Evolutionary conservation across 306 rosid species (phyloP), one percentile per base, ranked within the genome.

Genomic region (Quillaja saponaria): DNA sequence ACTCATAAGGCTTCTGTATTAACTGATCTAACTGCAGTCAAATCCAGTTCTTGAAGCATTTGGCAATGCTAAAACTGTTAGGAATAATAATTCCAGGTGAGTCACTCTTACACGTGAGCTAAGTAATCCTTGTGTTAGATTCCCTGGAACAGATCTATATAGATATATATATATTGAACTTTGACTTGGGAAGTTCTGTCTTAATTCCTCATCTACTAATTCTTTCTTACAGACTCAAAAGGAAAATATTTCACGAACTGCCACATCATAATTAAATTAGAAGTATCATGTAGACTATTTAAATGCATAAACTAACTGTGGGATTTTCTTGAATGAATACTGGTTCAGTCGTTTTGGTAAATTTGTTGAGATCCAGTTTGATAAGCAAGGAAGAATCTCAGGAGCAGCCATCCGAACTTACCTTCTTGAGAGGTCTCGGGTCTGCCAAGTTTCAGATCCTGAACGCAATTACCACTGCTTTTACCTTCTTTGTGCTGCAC

Each of bases 391-490:
- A 66, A 89, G 97, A 85, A 94, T 94, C 79, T 94, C 99, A 20
- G 97, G 99, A 77, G 99, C 99, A 45, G 99, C 97, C 63, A 77
- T 94, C 55, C 80, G 99, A 82, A 94, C 99, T 37, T 94, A 94
- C 80, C 99, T 94, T 76, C 74, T 94, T 21, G 99, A 94, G 81
- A 82, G 97, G 63, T 94, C 99, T 63, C 96, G 99, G 61, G 99
- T 94, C 73, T 94, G 99, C 87, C 99, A 94, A 85, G 44, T 94
- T 64, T 87, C 90, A 71, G 91, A 94, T 80, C 97, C 99, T 28
- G 99, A 89, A 71, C 96, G 96, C 78, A 94, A 94, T 78, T 94
- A 94, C 76, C 99, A 94, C 74, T 94, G 99, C 82, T 94, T 94
- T 75, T 94, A 94, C 77, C 87, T 89, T 74, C 94, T 94, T 69